Conservation (phyloP, 441 rosid species). For the Gossypium gossypioides region DNA sequence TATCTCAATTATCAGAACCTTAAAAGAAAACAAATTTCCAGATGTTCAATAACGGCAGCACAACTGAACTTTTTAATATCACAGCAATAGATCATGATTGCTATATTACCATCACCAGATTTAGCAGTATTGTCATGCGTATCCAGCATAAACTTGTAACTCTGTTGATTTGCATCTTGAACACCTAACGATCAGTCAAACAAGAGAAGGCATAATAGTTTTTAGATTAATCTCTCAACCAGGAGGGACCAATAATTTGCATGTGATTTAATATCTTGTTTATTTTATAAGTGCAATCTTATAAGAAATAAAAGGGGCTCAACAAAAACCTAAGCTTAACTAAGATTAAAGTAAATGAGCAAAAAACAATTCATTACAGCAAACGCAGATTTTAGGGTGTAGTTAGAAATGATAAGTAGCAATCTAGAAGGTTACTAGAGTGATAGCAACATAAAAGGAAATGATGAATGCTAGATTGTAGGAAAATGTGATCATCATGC, state of each 20-base stretch:
- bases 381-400: neutral
- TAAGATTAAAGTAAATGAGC: neutral
- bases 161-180: conserved; percentile 32
- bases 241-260: neutral
- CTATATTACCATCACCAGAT: conserved; percentile 25
- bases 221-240: neutral
- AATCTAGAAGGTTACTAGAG: neutral
- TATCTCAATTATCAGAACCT: neutral
- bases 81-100: conserved; percentile 2
- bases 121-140: conserved; percentile 27
- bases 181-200: conserved; percentile 26
- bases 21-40: neutral
- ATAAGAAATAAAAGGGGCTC: neutral
- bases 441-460: neutral
- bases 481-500: conserved; percentile 10
- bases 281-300: neutral
- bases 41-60: neutral
- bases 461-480: neutral
- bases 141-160: conserved; percentile 28
- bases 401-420: neutral
- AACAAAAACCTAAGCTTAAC: neutral
- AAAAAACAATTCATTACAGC: neutral
- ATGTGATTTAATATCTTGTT: neutral
- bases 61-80: neutral
- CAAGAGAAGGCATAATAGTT: neutral